phyloP scores from a whole-genome alignment of 805 yeast species.

The Ogataea trehalophila region DNA sequence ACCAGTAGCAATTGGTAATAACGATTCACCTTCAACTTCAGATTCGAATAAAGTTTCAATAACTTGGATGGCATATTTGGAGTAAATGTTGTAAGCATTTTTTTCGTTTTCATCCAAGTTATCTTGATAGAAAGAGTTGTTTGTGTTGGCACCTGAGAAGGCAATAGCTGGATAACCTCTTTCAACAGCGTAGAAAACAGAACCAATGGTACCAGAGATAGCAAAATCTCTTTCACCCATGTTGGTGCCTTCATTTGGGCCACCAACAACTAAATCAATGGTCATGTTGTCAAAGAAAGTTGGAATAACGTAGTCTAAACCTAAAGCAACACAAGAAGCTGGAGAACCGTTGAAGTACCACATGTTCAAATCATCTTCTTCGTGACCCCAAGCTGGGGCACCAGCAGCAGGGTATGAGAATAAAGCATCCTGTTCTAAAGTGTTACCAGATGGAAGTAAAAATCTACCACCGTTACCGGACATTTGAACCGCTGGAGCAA shows the following conservation, averaged over 20 bases:
- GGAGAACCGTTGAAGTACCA: slow-evolving; percentile 59
- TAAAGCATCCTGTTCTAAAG: slow-evolving; percentile 40
- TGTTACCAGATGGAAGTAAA: slow-evolving; percentile 35
- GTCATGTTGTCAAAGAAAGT: slow-evolving; percentile 37
- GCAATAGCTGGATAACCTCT: slow-evolving; percentile 48
- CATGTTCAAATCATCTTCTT: slow-evolving; percentile 34
- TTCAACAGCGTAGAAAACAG: slow-evolving; percentile 42
- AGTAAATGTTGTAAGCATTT: slow-evolving; percentile 41
- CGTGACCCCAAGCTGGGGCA: slow-evolving; percentile 53
- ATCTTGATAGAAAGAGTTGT: slow-evolving; percentile 47
- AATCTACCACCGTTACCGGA: slow-evolving; percentile 55
- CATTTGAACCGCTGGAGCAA: slow-evolving; percentile 48
- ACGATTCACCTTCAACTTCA: slow-evolving; percentile 34
- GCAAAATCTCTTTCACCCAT: slow-evolving; percentile 39
- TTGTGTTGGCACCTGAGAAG: slow-evolving; percentile 44
- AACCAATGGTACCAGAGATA: slow-evolving; percentile 49
- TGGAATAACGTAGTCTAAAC: slow-evolving; percentile 43
- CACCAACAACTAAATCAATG: slow-evolving; percentile 45
- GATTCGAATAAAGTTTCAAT: slow-evolving; percentile 33
- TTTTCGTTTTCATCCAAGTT: slow-evolving; percentile 36
- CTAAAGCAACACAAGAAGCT: slow-evolving; percentile 47
- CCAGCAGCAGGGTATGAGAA: slow-evolving; percentile 44
- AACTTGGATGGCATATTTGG: slow-evolving; percentile 36
- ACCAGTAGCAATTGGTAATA: slow-evolving; percentile 42
- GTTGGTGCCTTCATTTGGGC: slow-evolving; percentile 52